phyloP scores from a whole-genome alignment of 805 yeast species.

The Kuraishia ogatae region DNA sequence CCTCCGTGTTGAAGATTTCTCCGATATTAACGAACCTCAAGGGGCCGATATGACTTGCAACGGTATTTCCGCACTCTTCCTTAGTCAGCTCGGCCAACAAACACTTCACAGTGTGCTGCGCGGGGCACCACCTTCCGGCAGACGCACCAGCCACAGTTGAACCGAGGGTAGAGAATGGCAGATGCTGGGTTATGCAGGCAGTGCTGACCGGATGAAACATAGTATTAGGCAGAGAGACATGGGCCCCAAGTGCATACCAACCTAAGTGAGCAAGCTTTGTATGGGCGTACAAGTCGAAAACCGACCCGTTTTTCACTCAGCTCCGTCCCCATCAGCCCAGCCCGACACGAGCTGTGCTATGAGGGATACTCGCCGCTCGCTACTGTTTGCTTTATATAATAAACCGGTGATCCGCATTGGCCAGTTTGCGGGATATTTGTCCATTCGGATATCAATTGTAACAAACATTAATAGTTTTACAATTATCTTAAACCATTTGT shows the following conservation, averaged over 20 bases:
- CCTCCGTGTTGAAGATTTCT: background rate
- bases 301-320: background rate
- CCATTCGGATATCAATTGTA: background rate
- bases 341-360: background rate
- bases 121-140: background rate
- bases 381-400: background rate
- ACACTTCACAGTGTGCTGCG: background rate
- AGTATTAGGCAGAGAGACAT: background rate
- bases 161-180: background rate
- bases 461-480: background rate
- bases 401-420: background rate
- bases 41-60: background rate
- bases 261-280: background rate
- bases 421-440: background rate
- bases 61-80: background rate
- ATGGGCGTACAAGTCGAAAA: background rate
- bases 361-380: background rate
- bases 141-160: background rate
- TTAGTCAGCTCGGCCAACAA: background rate
- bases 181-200: background rate
- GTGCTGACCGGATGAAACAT: background rate
- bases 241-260: background rate
- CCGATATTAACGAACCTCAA: background rate
- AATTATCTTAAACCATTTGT: background rate
- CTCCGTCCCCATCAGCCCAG: background rate